Conservation (phyloP, 345 rosid genomes). For the Pistacia atlantica region DNA sequence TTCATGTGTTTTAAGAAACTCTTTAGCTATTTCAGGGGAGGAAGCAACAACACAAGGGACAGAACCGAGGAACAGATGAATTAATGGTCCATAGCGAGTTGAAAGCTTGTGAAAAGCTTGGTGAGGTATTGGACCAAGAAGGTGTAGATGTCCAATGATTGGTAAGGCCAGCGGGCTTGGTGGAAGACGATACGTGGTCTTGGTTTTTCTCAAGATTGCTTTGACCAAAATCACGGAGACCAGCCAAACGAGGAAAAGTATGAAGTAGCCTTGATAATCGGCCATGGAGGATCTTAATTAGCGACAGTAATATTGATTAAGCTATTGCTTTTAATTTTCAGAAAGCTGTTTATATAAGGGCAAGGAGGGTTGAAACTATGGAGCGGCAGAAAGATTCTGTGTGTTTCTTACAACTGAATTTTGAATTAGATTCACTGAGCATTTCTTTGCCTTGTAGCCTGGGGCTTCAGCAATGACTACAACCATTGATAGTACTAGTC, state of each 20-base stretch:
- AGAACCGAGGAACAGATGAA: conserved; percentile 55
- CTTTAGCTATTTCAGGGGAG: conserved; percentile 60
- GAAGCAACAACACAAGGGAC: conserved; percentile 59
- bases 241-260: conserved; percentile 42
- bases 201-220: conserved; percentile 24
- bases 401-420: no score
- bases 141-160: conserved; percentile 68
- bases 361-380: neutral
- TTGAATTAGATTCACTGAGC: neutral
- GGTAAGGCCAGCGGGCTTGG: conserved; percentile 57
- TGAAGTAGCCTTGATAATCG: conserved; percentile 33
- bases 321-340: neutral
- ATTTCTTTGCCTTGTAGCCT: neutral
- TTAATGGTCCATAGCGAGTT: conserved; percentile 50
- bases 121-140: conserved; percentile 57
- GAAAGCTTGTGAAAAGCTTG: conserved; percentile 67
- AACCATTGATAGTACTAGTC: neutral
- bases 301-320: neutral
- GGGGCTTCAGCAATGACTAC: neutral
- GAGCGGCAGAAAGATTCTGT: neutral
- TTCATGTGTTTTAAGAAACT: conserved; percentile 70
- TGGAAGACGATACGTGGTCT: conserved; percentile 30
- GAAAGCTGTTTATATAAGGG: conserved; percentile 10
- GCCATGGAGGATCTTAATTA: conserved; percentile 21
- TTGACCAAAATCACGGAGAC: conserved; percentile 37